These are phyloP conservation scores for Herpotrichia juniperi DNA, from an alignment of 2,329 filamentous ascomycete species.

Conservation along the genomic window DNA sequence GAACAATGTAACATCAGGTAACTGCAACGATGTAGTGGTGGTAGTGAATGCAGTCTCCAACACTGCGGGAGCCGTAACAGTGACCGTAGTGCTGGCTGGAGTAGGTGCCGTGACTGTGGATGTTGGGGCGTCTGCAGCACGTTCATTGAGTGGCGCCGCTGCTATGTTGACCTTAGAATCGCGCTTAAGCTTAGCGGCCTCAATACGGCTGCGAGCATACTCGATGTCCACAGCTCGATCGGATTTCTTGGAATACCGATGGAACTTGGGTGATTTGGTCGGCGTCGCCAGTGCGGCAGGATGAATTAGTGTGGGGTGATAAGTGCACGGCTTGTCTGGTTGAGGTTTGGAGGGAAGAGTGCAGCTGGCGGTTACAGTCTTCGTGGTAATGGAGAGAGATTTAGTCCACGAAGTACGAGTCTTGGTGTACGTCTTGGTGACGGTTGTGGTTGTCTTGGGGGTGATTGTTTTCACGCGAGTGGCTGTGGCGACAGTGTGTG, in stretches of 20 bases:
- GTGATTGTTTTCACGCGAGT: slow-evolving; percentile 38
- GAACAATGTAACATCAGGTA: slow-evolving; percentile 44
- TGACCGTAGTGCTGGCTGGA: slow-evolving; percentile 38
- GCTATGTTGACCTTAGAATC: slow-evolving; percentile 24
- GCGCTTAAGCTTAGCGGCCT: slow-evolving; percentile 41
- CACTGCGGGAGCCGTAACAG: slow-evolving; percentile 30
- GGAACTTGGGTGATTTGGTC: slow-evolving; percentile 23
- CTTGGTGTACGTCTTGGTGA: slow-evolving; percentile 32
- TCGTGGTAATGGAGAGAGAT: slow-evolving; percentile 32
- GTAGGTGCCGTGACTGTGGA: slow-evolving; percentile 37
- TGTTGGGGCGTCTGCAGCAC: slow-evolving; percentile 44
- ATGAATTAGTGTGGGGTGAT: slow-evolving; percentile 43
- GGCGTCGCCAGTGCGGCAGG: slow-evolving; percentile 36
- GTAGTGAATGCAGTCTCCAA: slow-evolving; percentile 37
- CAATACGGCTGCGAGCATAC: slow-evolving; percentile 41
- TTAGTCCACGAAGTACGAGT: slow-evolving; percentile 25
- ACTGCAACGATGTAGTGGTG: slow-evolving; percentile 30
- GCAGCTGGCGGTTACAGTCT: slow-evolving; percentile 47
- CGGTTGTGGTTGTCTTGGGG: slow-evolving; percentile 33
- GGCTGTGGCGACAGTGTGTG: slow-evolving; percentile 41
- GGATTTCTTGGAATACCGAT: slow-evolving; percentile 28
- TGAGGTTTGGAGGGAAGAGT: slow-evolving; percentile 37
- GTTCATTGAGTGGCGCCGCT: slow-evolving; percentile 30
- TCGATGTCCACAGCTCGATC: slow-evolving; percentile 39
- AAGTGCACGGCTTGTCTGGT: slow-evolving; percentile 42